Evolutionary conservation across 2,329 filamentous ascomycete genomes (phyloP).

Genomic region (Pestalotiopsis sp.): DNA sequence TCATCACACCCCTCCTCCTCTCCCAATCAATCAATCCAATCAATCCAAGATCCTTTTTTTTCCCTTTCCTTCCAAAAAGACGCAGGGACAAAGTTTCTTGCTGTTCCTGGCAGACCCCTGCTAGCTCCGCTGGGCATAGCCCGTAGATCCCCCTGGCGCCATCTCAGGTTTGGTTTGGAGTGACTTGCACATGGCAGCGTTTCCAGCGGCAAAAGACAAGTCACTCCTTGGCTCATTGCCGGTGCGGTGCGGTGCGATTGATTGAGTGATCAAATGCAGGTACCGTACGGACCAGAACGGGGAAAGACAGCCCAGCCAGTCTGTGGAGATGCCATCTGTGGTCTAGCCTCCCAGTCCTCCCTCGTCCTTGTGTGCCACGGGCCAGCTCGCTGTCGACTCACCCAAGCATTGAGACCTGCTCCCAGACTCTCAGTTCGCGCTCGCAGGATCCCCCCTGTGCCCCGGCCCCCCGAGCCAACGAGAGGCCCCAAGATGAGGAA

Average conservation of each 20-base stretch:
- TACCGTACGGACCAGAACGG: background rate
- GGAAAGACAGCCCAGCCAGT: background rate
- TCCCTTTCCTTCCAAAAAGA: background rate
- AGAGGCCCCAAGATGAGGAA: slow-evolving; percentile 2
- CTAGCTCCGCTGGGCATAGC: slow-evolving; percentile 9
- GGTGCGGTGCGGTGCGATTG: slow-evolving; percentile 1
- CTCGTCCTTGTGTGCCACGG: background rate
- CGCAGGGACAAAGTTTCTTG: background rate
- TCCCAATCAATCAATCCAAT: background rate
- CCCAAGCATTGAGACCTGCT: background rate
- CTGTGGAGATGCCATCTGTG: slow-evolving; percentile 13
- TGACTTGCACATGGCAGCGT: background rate
- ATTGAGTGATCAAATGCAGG: background rate
- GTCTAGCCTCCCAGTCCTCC: slow-evolving; percentile 6
- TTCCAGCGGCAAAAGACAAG: background rate
- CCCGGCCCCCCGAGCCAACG: background rate
- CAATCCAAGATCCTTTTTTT: background rate
- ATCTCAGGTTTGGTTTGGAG: slow-evolving; percentile 8
- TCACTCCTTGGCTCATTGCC: slow-evolving; percentile 8
- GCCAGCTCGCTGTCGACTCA: background rate
- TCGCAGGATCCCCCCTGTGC: background rate
- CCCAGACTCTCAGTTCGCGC: background rate
- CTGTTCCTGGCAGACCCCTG: slow-evolving; percentile 4
- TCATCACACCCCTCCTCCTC: background rate
- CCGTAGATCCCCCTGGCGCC: slow-evolving; percentile 14